These are phyloP conservation scores for Clonostachys byssicola DNA, from an alignment of 2,329 filamentous ascomycete genomes.

Conservation along the genomic window DNA sequence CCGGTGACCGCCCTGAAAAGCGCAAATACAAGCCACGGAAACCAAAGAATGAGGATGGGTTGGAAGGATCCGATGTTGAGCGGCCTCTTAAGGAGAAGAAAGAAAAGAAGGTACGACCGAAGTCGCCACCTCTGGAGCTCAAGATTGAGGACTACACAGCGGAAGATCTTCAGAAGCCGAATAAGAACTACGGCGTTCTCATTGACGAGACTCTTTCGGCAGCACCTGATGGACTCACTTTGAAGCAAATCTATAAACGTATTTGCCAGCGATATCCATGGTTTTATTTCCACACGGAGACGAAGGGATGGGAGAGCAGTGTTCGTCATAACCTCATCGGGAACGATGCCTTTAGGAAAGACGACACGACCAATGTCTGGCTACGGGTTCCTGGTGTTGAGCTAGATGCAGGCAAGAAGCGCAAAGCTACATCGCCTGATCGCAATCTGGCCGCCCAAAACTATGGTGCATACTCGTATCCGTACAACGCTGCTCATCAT, in stretches of 20 bases:
- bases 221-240: slow-evolving; percentile 47
- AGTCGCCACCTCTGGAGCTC: slow-evolving; percentile 56
- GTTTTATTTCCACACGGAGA: slow-evolving; percentile 56
- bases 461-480: slow-evolving; percentile 27
- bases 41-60: slow-evolving; percentile 46
- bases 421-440: slow-evolving; percentile 50
- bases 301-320: slow-evolving; percentile 63
- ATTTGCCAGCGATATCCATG: slow-evolving; percentile 55
- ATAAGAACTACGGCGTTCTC: slow-evolving; percentile 57
- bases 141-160: slow-evolving; percentile 50
- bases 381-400: slow-evolving; percentile 53
- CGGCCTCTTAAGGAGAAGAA: slow-evolving; percentile 53
- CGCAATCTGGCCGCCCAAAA: slow-evolving; percentile 31
- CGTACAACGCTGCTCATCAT: slow-evolving; percentile 25
- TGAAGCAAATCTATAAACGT: slow-evolving; percentile 61
- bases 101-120: slow-evolving; percentile 53
- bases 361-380: slow-evolving; percentile 52
- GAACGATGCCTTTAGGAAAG: slow-evolving; percentile 57
- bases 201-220: slow-evolving; percentile 56
- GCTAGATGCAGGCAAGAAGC: slow-evolving; percentile 57
- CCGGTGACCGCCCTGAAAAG: slow-evolving; percentile 52
- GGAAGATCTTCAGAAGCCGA: slow-evolving; percentile 56
- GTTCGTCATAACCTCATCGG: slow-evolving; percentile 61
- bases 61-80: slow-evolving; percentile 52
- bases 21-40: slow-evolving; percentile 63